A percentile compares a stretch with the other conserved stretches of the same genome.
Evolutionary conservation across 768 basidiomycete species (phyloP).

Genomic region (Mycena haematopus): DNA sequence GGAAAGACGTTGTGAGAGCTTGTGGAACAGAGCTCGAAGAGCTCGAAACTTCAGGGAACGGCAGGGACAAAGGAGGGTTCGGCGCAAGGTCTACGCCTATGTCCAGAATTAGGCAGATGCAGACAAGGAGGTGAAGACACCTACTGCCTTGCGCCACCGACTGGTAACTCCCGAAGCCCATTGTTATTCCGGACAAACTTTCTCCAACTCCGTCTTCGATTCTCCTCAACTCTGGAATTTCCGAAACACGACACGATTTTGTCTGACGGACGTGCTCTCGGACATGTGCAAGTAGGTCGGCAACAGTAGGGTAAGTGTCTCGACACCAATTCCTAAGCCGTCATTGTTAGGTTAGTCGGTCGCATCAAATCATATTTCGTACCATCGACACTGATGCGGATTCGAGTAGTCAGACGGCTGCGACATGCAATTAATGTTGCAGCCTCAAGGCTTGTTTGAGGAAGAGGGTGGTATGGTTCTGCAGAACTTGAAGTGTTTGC

Average conservation of each 20-base stretch:
- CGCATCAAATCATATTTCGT: conserved; percentile 8
- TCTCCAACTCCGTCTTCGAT: conserved; percentile 54
- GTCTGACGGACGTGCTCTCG: conserved; percentile 53
- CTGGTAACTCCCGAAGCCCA: conserved; percentile 19
- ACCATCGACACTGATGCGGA: conserved; percentile 38
- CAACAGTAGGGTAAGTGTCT: conserved; percentile 43
- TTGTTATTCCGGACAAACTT: conserved; percentile 37
- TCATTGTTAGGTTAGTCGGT: neutral
- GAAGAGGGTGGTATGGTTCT: neutral
- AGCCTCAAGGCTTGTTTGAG: no score
- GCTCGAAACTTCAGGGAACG: neutral
- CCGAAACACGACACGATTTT: conserved; percentile 49
- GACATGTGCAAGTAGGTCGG: conserved; percentile 53
- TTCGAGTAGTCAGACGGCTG: conserved; percentile 3
- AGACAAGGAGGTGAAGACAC: neutral
- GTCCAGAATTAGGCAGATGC: neutral
- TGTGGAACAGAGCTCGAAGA: no score
- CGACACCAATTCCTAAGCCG: conserved; percentile 49
- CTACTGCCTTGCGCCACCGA: neutral
- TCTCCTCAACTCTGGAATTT: conserved; percentile 50
- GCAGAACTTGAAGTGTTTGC: neutral
- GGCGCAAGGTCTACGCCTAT: neutral
- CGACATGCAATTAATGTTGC: neutral
- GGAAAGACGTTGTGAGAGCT: conserved; percentile 34
- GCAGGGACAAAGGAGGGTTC: neutral